phyloP scores from a whole-genome alignment of 805 yeast genomes.

The Myxozyma lipomycoides region DNA sequence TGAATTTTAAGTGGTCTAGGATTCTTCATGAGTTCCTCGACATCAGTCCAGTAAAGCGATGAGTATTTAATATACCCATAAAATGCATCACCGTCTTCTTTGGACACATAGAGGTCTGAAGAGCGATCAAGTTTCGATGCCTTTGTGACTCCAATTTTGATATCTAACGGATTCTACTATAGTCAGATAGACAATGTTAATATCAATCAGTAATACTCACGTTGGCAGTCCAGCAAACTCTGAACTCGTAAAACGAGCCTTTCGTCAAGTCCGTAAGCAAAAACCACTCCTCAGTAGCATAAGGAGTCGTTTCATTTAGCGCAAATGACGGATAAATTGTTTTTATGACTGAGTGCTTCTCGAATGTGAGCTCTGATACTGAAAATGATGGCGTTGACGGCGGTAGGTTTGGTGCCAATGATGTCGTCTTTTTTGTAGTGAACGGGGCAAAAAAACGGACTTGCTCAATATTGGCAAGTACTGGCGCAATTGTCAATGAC shows the following conservation, averaged over 20 bases:
- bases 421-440: slow-evolving; percentile 10
- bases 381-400: neutral
- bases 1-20: slow-evolving; percentile 24
- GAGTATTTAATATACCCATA: slow-evolving; percentile 27
- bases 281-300: slow-evolving; percentile 23
- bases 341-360: slow-evolving; percentile 14
- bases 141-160: slow-evolving; percentile 22
- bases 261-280: slow-evolving; percentile 16
- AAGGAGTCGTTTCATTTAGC: slow-evolving; percentile 3
- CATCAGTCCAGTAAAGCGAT: slow-evolving; percentile 17
- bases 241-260: slow-evolving; percentile 27
- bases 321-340: slow-evolving; percentile 21
- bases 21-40: slow-evolving; percentile 15
- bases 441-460: slow-evolving; percentile 27
- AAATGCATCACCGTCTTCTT: slow-evolving; percentile 11
- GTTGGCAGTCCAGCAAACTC: slow-evolving; percentile 29
- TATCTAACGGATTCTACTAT: slow-evolving; percentile 22
- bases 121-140: slow-evolving; percentile 19
- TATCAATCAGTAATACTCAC: slow-evolving; percentile 1
- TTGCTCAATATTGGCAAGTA: slow-evolving; percentile 24
- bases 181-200: neutral
- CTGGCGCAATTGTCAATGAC: slow-evolving; percentile 7
- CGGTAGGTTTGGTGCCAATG: no score
- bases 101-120: slow-evolving; percentile 15
- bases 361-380: slow-evolving; percentile 10